Evolutionary conservation across 2,329 filamentous ascomycete species (phyloP).

Genomic region (Aschersonia sp.): DNA sequence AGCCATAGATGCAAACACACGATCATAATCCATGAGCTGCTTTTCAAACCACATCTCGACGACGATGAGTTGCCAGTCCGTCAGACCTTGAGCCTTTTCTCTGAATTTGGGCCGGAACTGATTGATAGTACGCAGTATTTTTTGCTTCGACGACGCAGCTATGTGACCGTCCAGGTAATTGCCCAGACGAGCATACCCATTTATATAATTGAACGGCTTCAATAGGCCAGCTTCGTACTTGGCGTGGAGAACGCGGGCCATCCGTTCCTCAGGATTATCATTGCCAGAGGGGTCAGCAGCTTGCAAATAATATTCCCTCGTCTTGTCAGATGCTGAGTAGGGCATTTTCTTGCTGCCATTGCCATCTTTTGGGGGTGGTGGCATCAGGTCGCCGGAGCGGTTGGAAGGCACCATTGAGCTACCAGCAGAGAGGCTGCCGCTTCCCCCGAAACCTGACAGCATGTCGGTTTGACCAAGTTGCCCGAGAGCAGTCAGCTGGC

Average conservation of each 20-base stretch:
- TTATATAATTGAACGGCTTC: slow-evolving; percentile 97
- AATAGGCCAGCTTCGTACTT: slow-evolving; percentile 93
- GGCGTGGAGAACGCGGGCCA: slow-evolving; percentile 84
- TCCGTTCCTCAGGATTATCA: slow-evolving; percentile 78
- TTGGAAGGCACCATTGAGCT: slow-evolving; percentile 9
- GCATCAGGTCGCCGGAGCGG: slow-evolving; percentile 24
- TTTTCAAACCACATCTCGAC: slow-evolving; percentile 99
- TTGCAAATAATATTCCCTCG: slow-evolving; percentile 90
- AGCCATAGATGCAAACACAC: slow-evolving; percentile 97
- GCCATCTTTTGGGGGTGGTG: slow-evolving; percentile 29
- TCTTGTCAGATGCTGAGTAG: slow-evolving; percentile 57
- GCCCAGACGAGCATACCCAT: slow-evolving; percentile 80
- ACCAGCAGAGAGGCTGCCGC: slow-evolving; percentile 13
- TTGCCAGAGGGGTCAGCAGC: slow-evolving; percentile 84
- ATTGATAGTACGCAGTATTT: slow-evolving; percentile 82
- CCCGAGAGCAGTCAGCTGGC: slow-evolving; percentile 30
- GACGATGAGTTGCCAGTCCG: slow-evolving; percentile 83
- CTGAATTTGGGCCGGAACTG: slow-evolving; percentile 91
- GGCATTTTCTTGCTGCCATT: slow-evolving; percentile 45
- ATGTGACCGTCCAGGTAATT: slow-evolving; percentile 88
- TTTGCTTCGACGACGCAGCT: slow-evolving; percentile 66
- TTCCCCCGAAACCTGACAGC: slow-evolving; percentile 33
- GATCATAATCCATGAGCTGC: slow-evolving; percentile 93
- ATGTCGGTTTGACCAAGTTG: slow-evolving; percentile 30
- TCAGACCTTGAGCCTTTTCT: slow-evolving; percentile 83